These are phyloP conservation scores for Lentinus polychrous DNA, from an alignment of 1,284 basidiomycete genomes.

Conservation along the genomic window DNA sequence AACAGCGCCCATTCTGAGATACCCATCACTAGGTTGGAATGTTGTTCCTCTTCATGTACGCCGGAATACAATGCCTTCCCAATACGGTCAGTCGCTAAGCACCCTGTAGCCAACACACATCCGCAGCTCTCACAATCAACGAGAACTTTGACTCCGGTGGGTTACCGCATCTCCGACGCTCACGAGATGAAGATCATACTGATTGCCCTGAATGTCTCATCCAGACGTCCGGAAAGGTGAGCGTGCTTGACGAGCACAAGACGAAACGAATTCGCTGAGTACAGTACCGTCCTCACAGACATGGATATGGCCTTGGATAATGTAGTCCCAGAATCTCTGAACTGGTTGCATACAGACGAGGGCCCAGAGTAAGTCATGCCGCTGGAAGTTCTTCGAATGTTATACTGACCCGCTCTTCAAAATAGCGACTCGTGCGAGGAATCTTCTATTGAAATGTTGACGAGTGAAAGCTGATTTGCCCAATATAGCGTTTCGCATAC, in stretches of 20 bases:
- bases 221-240: constrained; percentile 1
- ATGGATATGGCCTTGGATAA: constrained; percentile 85
- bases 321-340: constrained; percentile 82
- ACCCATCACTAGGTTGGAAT: constrained; percentile 49
- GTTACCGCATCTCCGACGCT: constrained; percentile 1
- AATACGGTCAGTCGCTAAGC: background rate
- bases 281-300: constrained; percentile 36
- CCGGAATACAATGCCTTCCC: constrained; percentile 9
- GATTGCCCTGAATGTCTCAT: constrained; percentile 2
- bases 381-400: constrained; percentile 1
- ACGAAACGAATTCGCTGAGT: constrained; percentile 6
- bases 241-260: background rate
- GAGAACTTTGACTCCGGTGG: constrained; percentile 76
- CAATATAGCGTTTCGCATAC: constrained; percentile 76
- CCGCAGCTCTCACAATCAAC: constrained; percentile 83
- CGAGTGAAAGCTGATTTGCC: constrained; percentile 1
- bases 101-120: constrained; percentile 75
- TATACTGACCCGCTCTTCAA: constrained; percentile 7
- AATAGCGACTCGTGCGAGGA: constrained; percentile 63
- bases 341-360: constrained; percentile 88
- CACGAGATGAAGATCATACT: too few relatives aligned
- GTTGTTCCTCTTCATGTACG: constrained; percentile 71
- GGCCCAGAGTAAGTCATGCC: constrained; percentile 69
- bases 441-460: constrained; percentile 6
- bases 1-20: background rate